Evolutionary conservation across 805 yeast species (phyloP), one percentile per base, ranked within the genome.

Genomic region (Suhomyces sp.): DNA sequence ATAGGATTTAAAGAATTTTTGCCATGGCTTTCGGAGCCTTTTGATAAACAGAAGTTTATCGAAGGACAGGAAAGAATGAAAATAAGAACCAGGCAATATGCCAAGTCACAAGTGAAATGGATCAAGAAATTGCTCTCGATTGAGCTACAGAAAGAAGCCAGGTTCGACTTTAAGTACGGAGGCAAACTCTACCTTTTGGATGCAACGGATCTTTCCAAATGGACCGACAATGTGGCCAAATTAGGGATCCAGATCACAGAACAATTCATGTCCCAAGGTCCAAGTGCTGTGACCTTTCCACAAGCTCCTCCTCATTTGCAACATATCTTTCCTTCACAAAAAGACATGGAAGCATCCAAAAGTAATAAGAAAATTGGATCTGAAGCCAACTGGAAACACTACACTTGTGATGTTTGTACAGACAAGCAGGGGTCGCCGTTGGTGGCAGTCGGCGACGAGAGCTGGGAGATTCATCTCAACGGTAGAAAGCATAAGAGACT

Each of bases 1-100:
- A 86, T 91, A 50, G 98, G 98, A 2, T 93, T 86, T 60, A 86
- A 87, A 54, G 96, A 88, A 51, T 88, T 88, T 52, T 52, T 86
- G 23, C 91, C 95, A 2, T 87, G 84, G 83, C 47, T 78, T 16
- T 54, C 55, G 36, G 12, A 17, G 28, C 7, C 24, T 11, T 13
- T 6, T 5, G 4, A n/a, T 1, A 13, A 19, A 5, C 20, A 10
- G 20, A n/a, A 16, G 25, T 71, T 73, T 34, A 53, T 53, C 4
- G 65, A 60, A 3, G 78, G 91, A 7, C 63, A 81, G 3, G 83
- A 77, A 9, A 68, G 77, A 21, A 93, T 93, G 98, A 90, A 91
- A 54, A 61, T 77, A 0, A 69, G 83, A 26, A 93, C 98, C 0
- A 63, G 95, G 36, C 84, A 82, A 50, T 93, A 93, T 58, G 95